Base-by-base conservation (phyloP, 257 asterid genomes). In the Rhazya stricta region DNA sequence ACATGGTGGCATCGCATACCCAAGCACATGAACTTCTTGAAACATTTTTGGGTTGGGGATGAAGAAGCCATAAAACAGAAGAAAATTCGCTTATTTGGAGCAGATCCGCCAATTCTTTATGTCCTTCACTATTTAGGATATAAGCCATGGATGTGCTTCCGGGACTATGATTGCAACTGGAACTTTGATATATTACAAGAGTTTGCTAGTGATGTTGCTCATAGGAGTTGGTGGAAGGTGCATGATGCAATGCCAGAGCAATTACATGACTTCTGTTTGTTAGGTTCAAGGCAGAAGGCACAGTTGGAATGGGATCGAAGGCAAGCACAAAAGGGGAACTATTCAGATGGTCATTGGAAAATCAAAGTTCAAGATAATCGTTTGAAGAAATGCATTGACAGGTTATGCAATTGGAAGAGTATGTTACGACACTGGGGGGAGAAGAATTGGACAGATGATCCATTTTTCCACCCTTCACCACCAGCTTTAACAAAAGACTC, bases 1-100 rank as follows among this genome's bases (percentile, higher is more conserved):
- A 89, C 98, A 0, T 89, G 97, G 97, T 93, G 98, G 98, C 98
- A 93, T 51, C 76, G 98, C 30, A 82, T 93, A 18, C 98, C 98
- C 0, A 93, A 89, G 82, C 98, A 88, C 83, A 87, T 89, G 95
- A 93, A 93, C 76, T 93, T 91, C 80, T 71, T 91, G 41, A 93
- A 93, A 46, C 88, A 93, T 72, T 91, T 93, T 76, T 93, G 98
- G 98, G 36, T 85, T 18, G 98, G 98, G 0, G 98, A 93, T n/a
- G 97, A 91, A 23, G 91, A 84, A 37, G 70, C 4, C 3, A 91
- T 86, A 19, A 91, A 80, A 79, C 79, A 34, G 53, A 91, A 86
- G 88, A 93, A 93, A 67, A 79, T 75, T 10, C 48, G 74, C 0
- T 88, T 93, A 16, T 93, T 93, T 9, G 90, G 81, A 27, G 93